Evolutionary conservation across 2,329 filamentous ascomycete genomes (phyloP).

Genomic region (Diaporthe sp.): DNA sequence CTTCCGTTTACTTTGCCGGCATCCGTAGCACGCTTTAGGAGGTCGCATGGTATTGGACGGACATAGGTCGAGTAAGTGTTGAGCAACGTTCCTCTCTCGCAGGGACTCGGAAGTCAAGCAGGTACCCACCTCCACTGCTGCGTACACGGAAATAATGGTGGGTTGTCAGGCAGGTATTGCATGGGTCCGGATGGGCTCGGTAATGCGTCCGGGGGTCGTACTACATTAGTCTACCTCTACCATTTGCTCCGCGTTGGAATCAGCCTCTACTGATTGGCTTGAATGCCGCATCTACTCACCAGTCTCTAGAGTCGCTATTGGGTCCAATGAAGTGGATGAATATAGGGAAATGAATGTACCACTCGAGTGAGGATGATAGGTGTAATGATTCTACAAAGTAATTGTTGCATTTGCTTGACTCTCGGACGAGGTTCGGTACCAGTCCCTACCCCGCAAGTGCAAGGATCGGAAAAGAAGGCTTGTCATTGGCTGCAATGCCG

Average conservation of each 20-base stretch:
- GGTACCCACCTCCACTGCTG: not conserved
- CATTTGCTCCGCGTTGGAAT: not conserved
- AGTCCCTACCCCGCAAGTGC: conserved; percentile 2
- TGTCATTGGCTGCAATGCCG: not conserved
- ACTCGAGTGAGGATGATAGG: not conserved
- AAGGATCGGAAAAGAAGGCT: not conserved
- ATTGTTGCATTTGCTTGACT: not conserved
- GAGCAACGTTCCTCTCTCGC: not conserved
- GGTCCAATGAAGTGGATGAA: too few species aligned
- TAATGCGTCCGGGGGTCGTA: not conserved
- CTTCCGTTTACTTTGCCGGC: conserved; percentile 18
- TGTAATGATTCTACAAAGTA: too few species aligned
- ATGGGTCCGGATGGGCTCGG: not conserved
- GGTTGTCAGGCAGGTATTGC: not conserved
- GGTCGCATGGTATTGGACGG: conserved; percentile 5
- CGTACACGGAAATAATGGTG: not conserved
- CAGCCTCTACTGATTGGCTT: not conserved
- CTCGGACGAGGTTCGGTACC: not conserved
- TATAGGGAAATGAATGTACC: too few species aligned
- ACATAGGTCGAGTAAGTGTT: not conserved
- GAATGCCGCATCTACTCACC: not conserved
- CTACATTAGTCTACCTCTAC: not conserved
- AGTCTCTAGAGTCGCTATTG: too few species aligned
- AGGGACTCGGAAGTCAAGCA: not conserved
- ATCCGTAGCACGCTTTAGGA: not conserved